Base-by-base conservation (phyloP, 495 filamentous ascomycete genomes). In the Clavariopsis aquatica region DNA sequence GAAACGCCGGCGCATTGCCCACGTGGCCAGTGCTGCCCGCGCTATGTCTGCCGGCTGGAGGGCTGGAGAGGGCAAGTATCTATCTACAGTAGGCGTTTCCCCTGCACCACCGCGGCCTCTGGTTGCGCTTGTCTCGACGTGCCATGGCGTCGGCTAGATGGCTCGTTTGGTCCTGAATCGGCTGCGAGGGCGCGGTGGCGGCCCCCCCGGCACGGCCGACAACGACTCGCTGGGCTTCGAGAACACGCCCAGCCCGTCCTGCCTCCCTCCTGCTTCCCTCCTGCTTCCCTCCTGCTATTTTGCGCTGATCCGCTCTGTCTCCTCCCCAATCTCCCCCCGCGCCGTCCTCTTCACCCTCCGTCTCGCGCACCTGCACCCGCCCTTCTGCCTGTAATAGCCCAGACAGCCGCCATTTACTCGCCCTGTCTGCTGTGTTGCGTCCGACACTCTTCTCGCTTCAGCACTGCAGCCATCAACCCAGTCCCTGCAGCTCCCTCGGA, bases 381-480 rank as follows among this genome's bases (percentile, higher is more conserved):
- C 34, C 13, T 23, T 31, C 22, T 59, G 15, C 56, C 56, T 23
- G 46, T 28, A 31, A 43, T 59, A 28, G 19, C 45, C 45, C 23
- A 45, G 62, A 64, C 23, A 38, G 61, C 28, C 41, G 43, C 24
- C 46, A 31, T n/a, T n/a, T n/a, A n/a, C 43, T 49, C 41, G 41
- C 52, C 22, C 19, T 49, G 13, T 19, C 56, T 38, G 38, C 26
- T 43, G 5, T n/a, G 38, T 43, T 49, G 12, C 47, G 26, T 3
- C 19, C 24, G 47, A 23, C 19, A 27, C 47, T 27, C 20, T 7
- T 13, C 49, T 27, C 49, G 52, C 46, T 31, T 61, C 64, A 52
- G 57, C 43, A 29, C 24, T 43, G 24, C 59, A 58, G 59, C 53
- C 51, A 47, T 63, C 34, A 54, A 62, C 59, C 60, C 65, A 54